These are phyloP conservation scores for sorghum (Sorghum bicolor) DNA, from an alignment of 176 grass and related monocot genomes.

Conservation along the genomic window DNA sequence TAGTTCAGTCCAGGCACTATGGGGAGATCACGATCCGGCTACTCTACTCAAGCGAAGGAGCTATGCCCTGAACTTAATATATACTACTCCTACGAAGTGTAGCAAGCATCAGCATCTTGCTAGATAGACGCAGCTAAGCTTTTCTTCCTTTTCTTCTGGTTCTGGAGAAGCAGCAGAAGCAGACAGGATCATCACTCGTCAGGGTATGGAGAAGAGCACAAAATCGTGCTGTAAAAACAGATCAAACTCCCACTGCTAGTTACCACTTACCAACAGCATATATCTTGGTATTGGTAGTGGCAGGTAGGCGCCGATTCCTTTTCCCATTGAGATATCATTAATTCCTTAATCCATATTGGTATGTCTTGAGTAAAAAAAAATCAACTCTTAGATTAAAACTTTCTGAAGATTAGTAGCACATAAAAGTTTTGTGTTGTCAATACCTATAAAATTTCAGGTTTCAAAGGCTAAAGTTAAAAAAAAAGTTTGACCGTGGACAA, in stretches of 20 bases:
- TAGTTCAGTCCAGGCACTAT: background rate
- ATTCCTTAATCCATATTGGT: background rate
- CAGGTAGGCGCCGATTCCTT: background rate
- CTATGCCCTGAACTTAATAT: background rate
- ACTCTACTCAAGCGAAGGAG: background rate
- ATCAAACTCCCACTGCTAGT: background rate
- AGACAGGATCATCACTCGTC: background rate
- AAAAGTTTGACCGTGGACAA: background rate
- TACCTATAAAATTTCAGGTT: too few relatives aligned
- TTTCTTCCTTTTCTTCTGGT: background rate
- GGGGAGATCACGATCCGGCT: background rate
- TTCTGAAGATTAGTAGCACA: too few relatives aligned
- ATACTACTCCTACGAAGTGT: background rate
- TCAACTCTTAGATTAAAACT: too few relatives aligned
- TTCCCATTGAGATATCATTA: background rate
- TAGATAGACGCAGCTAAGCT: background rate
- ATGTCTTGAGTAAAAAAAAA: background rate
- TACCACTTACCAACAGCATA: background rate
- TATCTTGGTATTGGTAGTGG: background rate
- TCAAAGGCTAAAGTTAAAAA: background rate
- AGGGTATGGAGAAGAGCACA: background rate
- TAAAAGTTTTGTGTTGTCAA: too few relatives aligned
- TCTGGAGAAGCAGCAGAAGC: background rate
- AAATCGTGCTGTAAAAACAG: background rate
- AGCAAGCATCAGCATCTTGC: background rate